phyloP scores from a whole-genome alignment of 495 filamentous ascomycete species.

The Pyronema domesticum region DNA sequence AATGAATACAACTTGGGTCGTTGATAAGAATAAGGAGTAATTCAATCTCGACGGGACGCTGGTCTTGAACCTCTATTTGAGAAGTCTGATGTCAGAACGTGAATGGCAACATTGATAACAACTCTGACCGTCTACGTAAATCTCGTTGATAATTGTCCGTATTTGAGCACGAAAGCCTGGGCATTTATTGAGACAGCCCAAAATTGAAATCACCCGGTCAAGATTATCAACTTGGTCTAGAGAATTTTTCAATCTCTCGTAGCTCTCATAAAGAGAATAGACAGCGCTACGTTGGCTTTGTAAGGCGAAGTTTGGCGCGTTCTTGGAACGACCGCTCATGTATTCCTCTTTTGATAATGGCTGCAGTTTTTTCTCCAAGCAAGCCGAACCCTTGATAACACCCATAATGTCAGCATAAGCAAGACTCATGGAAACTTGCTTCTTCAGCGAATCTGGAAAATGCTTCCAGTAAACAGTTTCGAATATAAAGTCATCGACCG shows the following conservation, averaged over 20 bases:
- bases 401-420: conserved; percentile 32
- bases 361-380: conserved; percentile 9
- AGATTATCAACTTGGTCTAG: conserved; percentile 25
- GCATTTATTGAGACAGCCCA: not conserved
- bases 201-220: conserved; percentile 23
- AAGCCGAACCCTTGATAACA: conserved; percentile 28
- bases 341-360: conserved; percentile 26
- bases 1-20: conserved; percentile 27
- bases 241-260: conserved; percentile 26
- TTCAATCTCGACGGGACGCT: conserved; percentile 27
- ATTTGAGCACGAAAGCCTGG: conserved; percentile 11
- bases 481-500: conserved; percentile 27
- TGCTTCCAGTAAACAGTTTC: conserved; percentile 27
- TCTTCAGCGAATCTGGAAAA: conserved; percentile 9
- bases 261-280: conserved; percentile 27
- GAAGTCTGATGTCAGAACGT: no score
- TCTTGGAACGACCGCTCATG: conserved; percentile 10
- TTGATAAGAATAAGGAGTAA: conserved; percentile 26
- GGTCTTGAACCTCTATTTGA: conserved; percentile 31
- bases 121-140: conserved; percentile 29
- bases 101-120: not conserved
- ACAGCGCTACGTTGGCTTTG: conserved; percentile 13
- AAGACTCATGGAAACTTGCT: conserved; percentile 19
- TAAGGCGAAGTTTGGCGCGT: conserved; percentile 23
- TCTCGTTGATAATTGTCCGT: conserved; percentile 25